Base-by-base conservation (phyloP, 1,284 basidiomycete genomes). In the Taiwanofungus camphoratus region DNA sequence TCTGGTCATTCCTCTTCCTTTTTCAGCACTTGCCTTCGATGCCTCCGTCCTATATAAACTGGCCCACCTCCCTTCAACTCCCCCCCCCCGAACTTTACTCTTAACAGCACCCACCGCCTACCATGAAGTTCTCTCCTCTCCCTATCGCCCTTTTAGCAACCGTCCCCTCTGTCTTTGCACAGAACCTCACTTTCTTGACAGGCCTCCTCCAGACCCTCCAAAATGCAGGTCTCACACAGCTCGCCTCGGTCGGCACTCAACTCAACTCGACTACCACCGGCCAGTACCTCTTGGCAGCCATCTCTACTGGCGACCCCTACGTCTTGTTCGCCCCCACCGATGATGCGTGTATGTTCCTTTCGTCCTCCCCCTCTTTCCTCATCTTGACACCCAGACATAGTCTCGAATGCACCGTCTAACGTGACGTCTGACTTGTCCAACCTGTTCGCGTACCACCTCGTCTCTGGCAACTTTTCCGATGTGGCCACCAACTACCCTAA, bases 361-460 rank as follows among this genome's bases (percentile, higher is more conserved):
- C 30, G 42, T 24, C 42, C 18, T 30, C 30, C 3, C 8, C 15
- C 6, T 8, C 16, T 29, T 11, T 4, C 31, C 16, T 11, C 13
- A 29, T 50, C 23, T 43, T 42, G 8, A 26, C n/a, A 19, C 21
- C 21, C 32, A 27, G 7, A 29, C 29, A 2, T 39, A 66, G 68
- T 69, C 46, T 52, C 63, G 5, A 61, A 62, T 19, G 64, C 63
- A 2, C 47, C 61, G 30, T 48, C 59, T 16, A 63, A 61, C 44
- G 57, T 71, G 24, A 61, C 69, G 1, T 56, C 52, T 40, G 65
- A 75, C 49, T 52, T 81, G 12, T 61, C 71, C 26, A 60, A 74
- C 42, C 63, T 77, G 36, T 56, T 86, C 39, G 64, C 76, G 4
- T 87, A 86, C 64, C 83, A 86, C 58, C 61, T 84, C 44, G 66